Percentiles rank a stretch among this genome's conserved stretches.
Evolutionary conservation across 192 early-diverging fungal genomes (phyloP).

Genomic region (Kappamyces sp.): DNA sequence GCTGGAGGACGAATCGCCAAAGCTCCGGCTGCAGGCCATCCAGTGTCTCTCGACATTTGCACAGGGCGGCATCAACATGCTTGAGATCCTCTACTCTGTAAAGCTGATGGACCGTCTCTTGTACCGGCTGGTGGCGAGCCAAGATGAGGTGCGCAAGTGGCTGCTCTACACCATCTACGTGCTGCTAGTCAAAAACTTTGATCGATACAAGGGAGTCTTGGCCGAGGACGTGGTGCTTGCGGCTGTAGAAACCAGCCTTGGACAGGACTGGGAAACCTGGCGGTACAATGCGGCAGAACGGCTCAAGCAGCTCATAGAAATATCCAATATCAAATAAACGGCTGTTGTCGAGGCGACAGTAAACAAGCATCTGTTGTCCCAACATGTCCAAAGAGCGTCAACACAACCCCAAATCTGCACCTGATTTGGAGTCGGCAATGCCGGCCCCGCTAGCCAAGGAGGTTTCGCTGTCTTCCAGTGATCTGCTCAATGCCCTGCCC

Average conservation of each 20-base stretch:
- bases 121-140: background rate
- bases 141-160: constrained; percentile 7
- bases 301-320: constrained; percentile 6
- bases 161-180: constrained; percentile 5
- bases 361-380: too few relatives aligned
- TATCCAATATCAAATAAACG: constrained; percentile 5
- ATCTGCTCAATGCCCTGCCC: too few relatives aligned
- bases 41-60: constrained; percentile 6
- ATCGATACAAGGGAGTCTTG: constrained; percentile 9
- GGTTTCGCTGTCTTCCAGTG: too few relatives aligned
- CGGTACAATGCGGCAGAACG: constrained; percentile 1
- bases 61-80: background rate
- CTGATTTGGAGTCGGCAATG: too few relatives aligned
- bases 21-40: constrained; percentile 1
- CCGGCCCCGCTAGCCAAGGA: too few relatives aligned
- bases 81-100: constrained; percentile 1
- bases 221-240: background rate
- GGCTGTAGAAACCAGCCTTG: constrained; percentile 4
- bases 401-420: too few relatives aligned
- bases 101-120: constrained; percentile 12
- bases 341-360: too few relatives aligned
- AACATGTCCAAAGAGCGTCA: too few relatives aligned
- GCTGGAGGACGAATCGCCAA: background rate
- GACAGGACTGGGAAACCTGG: constrained; percentile 5
- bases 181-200: constrained; percentile 6